Evolutionary conservation across 305 asterid genomes (phyloP), one percentile per base, ranked within the genome.

Genomic region (Stenogyne calaminthoides): DNA sequence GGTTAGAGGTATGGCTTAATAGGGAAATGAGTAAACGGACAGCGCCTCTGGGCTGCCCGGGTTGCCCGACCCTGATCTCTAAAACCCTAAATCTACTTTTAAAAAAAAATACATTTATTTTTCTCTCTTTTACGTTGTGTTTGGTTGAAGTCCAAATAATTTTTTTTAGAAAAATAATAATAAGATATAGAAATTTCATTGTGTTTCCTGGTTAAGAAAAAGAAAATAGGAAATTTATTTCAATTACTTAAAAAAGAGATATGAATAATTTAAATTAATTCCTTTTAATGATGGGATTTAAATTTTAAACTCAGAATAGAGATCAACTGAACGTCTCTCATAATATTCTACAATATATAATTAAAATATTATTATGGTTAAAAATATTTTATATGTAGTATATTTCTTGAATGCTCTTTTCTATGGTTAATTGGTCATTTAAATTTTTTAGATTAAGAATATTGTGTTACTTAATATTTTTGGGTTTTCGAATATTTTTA

Each of bases 21-120:
- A 72, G 49, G 25, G 83, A 71, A 8, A 36, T 49, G 34, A 68
- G 27, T 39, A 57, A 64, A 58, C 77, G 78, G 84, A 78, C 70
- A 76, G 73, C 69, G 59, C 22, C 56, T 36, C 54, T 14, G 39
- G 46, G 52, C 55, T 76, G 78, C 80, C 80, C 72, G 76, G 11
- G 29, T 25, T 80, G 78, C 75, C 80, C 83, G 72, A 9, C 60
- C 12, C 69, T 67, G 61, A 25, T 68, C 37, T 54, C 74, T 55
- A 67, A 72, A 76, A 80, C 81, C 78, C 84, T 80, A 80, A 54
- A 67, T 74, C 58, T 2, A 18, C 32, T 32, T 32, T 32, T 32
- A 0, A 4, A 32, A 32, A 32, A 32, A 32, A 32, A 25, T 25
- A 22, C 5, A 32, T 32, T 32, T 32, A 39, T 37, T 16, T 59